Evolutionary conservation across 352 stramenopile genomes (phyloP).

Genomic region (Pythium diclinum): DNA sequence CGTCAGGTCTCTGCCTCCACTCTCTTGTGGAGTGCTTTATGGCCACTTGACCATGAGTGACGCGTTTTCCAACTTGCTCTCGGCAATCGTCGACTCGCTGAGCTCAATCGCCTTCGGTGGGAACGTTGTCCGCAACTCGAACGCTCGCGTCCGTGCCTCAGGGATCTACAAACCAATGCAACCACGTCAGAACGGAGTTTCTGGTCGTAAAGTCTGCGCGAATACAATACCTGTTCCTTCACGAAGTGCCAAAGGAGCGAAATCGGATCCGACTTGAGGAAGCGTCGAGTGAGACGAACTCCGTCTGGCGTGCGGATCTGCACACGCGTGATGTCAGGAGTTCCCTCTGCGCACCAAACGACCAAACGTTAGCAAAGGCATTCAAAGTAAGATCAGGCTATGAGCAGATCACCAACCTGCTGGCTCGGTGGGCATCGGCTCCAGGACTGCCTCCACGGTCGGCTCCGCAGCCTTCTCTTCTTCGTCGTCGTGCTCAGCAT

Average conservation of each 20-base stretch:
- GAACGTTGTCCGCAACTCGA: constrained; percentile 73
- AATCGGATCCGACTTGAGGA: constrained; percentile 66
- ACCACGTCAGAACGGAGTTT: neutral
- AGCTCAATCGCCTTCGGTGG: constrained; percentile 50
- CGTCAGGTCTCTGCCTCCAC: neutral
- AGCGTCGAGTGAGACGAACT: constrained; percentile 61
- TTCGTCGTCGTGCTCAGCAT: constrained; percentile 37
- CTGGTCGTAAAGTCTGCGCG: neutral
- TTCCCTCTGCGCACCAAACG: constrained; percentile 32
- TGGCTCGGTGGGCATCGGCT: constrained; percentile 50
- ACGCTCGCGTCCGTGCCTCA: constrained; percentile 59
- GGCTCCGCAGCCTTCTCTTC: constrained; percentile 42
- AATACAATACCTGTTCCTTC: constrained; percentile 51
- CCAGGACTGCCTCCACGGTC: constrained; percentile 26
- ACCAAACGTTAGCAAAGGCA: neutral
- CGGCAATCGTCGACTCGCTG: constrained; percentile 54
- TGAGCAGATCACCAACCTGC: constrained; percentile 34
- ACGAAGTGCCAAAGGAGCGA: constrained; percentile 69
- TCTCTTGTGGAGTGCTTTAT: constrained; percentile 10
- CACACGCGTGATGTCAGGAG: constrained; percentile 54
- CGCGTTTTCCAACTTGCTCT: constrained; percentile 70
- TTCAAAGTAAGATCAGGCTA: neutral
- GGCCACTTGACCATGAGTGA: constrained; percentile 79
- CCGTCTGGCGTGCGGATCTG: constrained; percentile 71
- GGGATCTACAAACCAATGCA: constrained; percentile 33